Base-by-base conservation (phyloP, 164 flowering plant species). In the Aristolochia fimbriata region DNA sequence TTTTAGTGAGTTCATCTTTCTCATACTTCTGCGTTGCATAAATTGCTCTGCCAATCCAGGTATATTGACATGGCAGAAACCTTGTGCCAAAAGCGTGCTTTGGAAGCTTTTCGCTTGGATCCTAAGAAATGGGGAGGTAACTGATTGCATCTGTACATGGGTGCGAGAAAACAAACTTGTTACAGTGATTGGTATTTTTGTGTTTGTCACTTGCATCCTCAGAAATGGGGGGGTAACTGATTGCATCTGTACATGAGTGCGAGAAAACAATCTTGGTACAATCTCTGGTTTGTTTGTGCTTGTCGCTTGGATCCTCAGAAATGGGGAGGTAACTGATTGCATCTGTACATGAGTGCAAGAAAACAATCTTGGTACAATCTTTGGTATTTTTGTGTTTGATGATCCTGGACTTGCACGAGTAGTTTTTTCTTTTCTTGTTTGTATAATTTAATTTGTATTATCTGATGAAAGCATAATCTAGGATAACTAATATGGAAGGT, bases 91-190 rank as follows among this genome's bases (percentile, higher is more conserved):
- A 91, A 88, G 76, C 96, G 99, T 70, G 99, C 99, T 43, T 63
- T 94, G 73, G 99, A 94, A 73, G 99, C 88, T 13, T 94, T 91
- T 64, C 74, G 83, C 15, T 76, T 94, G 79, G 99, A 88, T 74
- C 97, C 99, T 71, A 84, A 74, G 45, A 94, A 88, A 73, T 94
- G 99, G 99, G 99, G 99, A 91, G 99, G 99, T 94, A 65, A 24
- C 4, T 55, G 37, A 13, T 23, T 23, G 1, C 55, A 21, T 21
- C 30, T 16, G 43, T 37, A 7, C 8, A 37, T 37, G 4, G 8
- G 43, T 6, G 43, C 30, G 5, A 3, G 43, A 37, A 37, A 37
- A 10, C 9, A 37, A 37, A 3, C 43, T 37, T 37, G 43, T 7
- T 37, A 7, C 12, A 10, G 43, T 37, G 9, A 3, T 37, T 37